Evolutionary conservation across 106 monocot genomes (phyloP), one percentile per base, ranked within the genome.

Genomic region (Ottelia alismoides): DNA sequence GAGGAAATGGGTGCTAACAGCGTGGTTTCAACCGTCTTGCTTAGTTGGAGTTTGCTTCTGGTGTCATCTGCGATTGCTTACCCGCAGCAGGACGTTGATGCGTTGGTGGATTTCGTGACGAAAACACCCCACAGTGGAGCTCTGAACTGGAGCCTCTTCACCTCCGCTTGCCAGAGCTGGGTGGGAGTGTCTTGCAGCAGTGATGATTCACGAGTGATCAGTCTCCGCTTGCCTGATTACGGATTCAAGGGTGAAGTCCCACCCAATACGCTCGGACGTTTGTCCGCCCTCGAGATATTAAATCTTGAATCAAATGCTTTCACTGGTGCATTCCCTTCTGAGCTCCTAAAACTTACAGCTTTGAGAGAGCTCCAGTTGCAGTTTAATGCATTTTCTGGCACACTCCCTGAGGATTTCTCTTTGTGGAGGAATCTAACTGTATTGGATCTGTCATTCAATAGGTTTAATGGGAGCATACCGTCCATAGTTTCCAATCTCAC

Each of bases 341-440:
- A 92, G 49, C 65, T 92, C 49, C 48, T 28, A 27, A 70, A 67
- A 21, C 78, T 92, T 46, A 58, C 66, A 6, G 35, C 76, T 19
- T 79, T 92, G 57, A 73, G 62, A 45, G 75, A 67, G 4, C 78
- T 92, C 43, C 92, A 92, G 57, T 73, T 92, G 50, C 92, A 92
- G 57, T 31, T 68, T 50, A 92, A 92, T 68, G 11, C 40, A 45
- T 71, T 92, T 35, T 65, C 76, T 35, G 85, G 92, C 11, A 51
- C 76, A 0, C 62, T 92, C 0, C 81, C 85, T 24, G 3, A 27
- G 6, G 57, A 82, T 30, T 51, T 92, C 60, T 70, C 68, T 0
- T 1, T 14, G 2, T 76, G 70, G 73, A 56, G 52, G 46, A 79
- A 76, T 22, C 70, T 92, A 3, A 76, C 82, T 14, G 68, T 51